Evolutionary conservation across 2,329 filamentous ascomycete genomes (phyloP).

Genomic region (Penicillium frequentans): DNA sequence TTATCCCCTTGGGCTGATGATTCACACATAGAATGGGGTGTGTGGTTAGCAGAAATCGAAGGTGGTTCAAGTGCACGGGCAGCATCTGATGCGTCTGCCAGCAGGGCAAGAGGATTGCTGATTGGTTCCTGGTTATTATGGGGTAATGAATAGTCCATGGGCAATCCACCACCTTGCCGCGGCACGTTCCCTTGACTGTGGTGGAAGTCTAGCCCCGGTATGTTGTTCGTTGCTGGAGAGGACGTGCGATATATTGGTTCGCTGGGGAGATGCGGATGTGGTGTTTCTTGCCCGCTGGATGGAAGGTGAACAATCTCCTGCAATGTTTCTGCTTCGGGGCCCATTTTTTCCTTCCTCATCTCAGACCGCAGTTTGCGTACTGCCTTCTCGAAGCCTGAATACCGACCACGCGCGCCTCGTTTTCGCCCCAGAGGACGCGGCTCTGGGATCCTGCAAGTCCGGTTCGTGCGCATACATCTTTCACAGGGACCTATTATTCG

Average conservation of each 20-base stretch:
- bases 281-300: not conserved
- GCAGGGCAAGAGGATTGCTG: conserved; percentile 29
- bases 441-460: conserved; percentile 24
- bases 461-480: conserved; percentile 25
- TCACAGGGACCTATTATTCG: conserved; percentile 20
- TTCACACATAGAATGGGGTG: not conserved
- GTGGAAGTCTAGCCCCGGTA: not conserved
- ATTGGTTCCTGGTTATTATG: conserved; percentile 18
- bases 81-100: conserved; percentile 28
- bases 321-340: not conserved
- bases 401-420: conserved; percentile 27
- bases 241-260: not conserved
- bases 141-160: not conserved
- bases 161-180: not conserved
- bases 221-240: not conserved
- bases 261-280: not conserved
- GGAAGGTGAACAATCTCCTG: not conserved
- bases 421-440: conserved; percentile 26
- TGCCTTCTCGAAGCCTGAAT: conserved; percentile 30
- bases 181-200: not conserved
- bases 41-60: not conserved
- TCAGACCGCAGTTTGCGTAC: conserved; percentile 28
- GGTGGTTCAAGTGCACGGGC: conserved; percentile 13
- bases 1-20: not conserved
- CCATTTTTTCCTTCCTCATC: conserved; percentile 16